Percentiles rank a stretch among this genome's conserved stretches.
phyloP scores from a whole-genome alignment of 2,329 filamentous ascomycete species.

The Cytospora mali region DNA sequence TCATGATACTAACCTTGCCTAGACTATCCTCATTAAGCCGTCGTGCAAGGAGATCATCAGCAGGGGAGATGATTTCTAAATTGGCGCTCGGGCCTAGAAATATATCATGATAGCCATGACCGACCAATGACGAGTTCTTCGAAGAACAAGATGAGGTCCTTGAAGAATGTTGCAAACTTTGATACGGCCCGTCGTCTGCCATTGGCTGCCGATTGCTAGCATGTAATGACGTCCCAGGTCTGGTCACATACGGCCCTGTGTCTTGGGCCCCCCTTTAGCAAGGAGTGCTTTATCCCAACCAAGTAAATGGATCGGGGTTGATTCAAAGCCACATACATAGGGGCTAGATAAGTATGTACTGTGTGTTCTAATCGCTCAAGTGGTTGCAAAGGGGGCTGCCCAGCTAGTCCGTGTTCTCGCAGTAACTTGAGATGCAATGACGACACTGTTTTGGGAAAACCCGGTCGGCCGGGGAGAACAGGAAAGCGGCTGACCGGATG shows the following conservation, averaged over 20 bases:
- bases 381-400: background rate
- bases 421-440: background rate
- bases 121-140: background rate
- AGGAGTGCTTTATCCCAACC: background rate
- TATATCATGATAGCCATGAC: slow-evolving; percentile 5
- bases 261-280: background rate
- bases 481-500: background rate
- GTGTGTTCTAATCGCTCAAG: no score
- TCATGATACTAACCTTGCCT: slow-evolving; percentile 26
- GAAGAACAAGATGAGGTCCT: background rate
- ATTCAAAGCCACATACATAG: background rate
- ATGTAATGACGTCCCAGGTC: background rate
- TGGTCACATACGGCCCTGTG: background rate
- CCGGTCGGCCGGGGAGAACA: background rate
- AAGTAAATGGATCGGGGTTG: background rate
- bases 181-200: background rate
- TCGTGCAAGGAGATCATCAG: slow-evolving; percentile 87
- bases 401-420: background rate
- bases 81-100: background rate
- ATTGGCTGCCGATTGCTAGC: background rate
- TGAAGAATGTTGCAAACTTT: background rate
- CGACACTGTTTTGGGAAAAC: background rate
- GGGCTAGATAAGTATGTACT: no score
- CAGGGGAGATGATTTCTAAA: slow-evolving; percentile 80
- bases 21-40: slow-evolving; percentile 77